Base-by-base conservation (phyloP, 257 asterid genomes). In the Solanum lycopersicoides region DNA sequence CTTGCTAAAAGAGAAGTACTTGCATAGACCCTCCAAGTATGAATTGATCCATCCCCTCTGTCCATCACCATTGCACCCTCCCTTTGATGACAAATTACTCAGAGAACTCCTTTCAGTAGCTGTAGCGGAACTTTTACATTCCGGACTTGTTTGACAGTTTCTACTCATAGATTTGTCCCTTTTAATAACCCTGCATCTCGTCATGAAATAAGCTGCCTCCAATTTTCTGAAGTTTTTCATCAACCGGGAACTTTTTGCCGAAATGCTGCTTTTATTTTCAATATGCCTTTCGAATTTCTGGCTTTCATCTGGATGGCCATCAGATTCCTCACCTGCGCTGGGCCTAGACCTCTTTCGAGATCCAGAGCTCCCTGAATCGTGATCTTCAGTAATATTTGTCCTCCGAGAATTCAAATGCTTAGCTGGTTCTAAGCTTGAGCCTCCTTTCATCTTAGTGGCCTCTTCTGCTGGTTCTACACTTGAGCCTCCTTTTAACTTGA, bases 71-170 rank as follows among this genome's bases (percentile, higher is more conserved):
- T 92, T 91, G 41, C 50, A 82, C 83, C 83, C 87, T 82, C 89
- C 95, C 91, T 92, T 95, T 5, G 94, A 89, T 45, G 94, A 93
- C 45, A 92, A 91, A 74, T 97, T 94, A 90, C 96, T 93, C 69
- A 95, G 87, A 12, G 99, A 94, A 91, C 99, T 97, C 92, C 95
- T 95, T 88, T 94, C 99, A 2, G 97, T 94, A 34, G 87, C 94
- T 41, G 86, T 87, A 86, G 50, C 79, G 11, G 94, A 93, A 84
- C 94, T 96, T 90, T 92, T 91, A 50, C 92, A 94, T 35, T 90
- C 93, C 14, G 91, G 90, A 86, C 93, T 91, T 47, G 86, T 85
- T 60, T 90, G 90, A 89, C 93, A 91, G 87, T 88, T 93, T 92
- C 94, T 91, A 16, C 90, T 82, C 87, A 88, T 86, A 9, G 91